A percentile compares a stretch with the other conserved stretches of the same genome.
Evolutionary conservation across 306 rosid species (phyloP).

Genomic region (Hippophae rhamnoides): DNA sequence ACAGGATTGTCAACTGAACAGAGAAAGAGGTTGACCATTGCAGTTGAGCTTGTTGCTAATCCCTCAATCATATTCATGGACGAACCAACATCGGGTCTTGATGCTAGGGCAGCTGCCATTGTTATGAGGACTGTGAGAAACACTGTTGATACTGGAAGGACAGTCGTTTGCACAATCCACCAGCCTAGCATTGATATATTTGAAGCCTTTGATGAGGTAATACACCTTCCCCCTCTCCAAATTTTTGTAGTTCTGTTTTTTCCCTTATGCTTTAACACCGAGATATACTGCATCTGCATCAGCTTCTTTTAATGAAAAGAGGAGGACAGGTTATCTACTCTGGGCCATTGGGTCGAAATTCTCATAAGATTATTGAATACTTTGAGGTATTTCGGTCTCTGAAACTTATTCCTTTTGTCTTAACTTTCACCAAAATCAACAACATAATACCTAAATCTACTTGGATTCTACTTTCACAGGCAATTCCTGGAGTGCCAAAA

Average conservation of each 20-base stretch:
- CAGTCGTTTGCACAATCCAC: slow-evolving; percentile 86
- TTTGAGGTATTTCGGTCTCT: slow-evolving; percentile 40
- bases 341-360: slow-evolving; percentile 63
- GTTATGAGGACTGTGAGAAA: slow-evolving; percentile 88
- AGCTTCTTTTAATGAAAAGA: slow-evolving; percentile 60
- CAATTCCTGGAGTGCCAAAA: slow-evolving; percentile 45
- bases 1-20: slow-evolving; percentile 84
- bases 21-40: slow-evolving; percentile 71
- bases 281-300: too few species aligned
- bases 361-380: slow-evolving; percentile 54
- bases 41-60: slow-evolving; percentile 80
- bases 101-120: slow-evolving; percentile 84
- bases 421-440: neutral
- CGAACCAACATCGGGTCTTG: slow-evolving; percentile 88
- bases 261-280: too few species aligned
- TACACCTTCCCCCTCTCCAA: too few species aligned
- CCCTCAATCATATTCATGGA: slow-evolving; percentile 92
- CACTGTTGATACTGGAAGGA: slow-evolving; percentile 81
- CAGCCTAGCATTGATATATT: slow-evolving; percentile 90
- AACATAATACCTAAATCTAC: neutral
- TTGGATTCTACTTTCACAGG: slow-evolving; percentile 20
- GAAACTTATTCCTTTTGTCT: neutral
- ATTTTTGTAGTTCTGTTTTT: too few species aligned
- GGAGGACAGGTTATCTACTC: slow-evolving; percentile 74
- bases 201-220: slow-evolving; percentile 73